A percentile compares a stretch with the other conserved stretches of the same genome.
phyloP scores from a whole-genome alignment of 371 early-diverging fungal species.

The Lichtheimia corymbifera region DNA sequence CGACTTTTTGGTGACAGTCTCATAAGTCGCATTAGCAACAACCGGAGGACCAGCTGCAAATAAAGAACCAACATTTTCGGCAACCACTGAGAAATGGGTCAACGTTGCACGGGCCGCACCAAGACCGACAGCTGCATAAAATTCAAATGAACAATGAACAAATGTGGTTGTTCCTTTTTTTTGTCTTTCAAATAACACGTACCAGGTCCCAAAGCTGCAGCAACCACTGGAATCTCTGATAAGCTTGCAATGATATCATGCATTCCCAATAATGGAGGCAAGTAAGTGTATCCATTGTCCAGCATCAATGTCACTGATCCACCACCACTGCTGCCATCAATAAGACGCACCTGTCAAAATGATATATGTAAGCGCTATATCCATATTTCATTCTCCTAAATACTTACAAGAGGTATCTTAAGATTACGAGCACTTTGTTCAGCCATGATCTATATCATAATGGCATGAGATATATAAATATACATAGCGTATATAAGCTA shows the following conservation, averaged over 20 bases:
- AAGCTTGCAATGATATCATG: slow-evolving; percentile 42
- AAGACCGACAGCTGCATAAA: slow-evolving; percentile 34
- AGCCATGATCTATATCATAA: slow-evolving; percentile 21
- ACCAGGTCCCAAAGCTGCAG: slow-evolving; percentile 46
- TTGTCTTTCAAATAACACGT: slow-evolving; percentile 4
- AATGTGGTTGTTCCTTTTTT: neutral
- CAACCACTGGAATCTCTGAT: slow-evolving; percentile 43
- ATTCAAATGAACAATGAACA: neutral
- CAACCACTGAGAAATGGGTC: slow-evolving; percentile 42
- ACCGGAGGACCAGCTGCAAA: slow-evolving; percentile 49
- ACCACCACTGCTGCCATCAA: slow-evolving; percentile 51
- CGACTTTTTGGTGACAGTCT: slow-evolving; percentile 39
- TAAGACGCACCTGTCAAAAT: slow-evolving; percentile 30
- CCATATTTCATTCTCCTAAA: too few species aligned
- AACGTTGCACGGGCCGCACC: slow-evolving; percentile 48
- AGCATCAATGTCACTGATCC: slow-evolving; percentile 37
- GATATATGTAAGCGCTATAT: neutral
- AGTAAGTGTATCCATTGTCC: slow-evolving; percentile 36
- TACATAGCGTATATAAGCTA: neutral
- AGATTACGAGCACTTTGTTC: slow-evolving; percentile 38
- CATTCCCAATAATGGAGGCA: slow-evolving; percentile 51
- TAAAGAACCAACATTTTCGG: slow-evolving; percentile 36
- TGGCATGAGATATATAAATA: slow-evolving; percentile 1
- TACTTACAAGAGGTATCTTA: slow-evolving; percentile 38
- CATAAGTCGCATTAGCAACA: slow-evolving; percentile 45